These are phyloP conservation scores for Dipodascus albidus DNA, from an alignment of 805 yeast genomes.

Conservation along the genomic window DNA sequence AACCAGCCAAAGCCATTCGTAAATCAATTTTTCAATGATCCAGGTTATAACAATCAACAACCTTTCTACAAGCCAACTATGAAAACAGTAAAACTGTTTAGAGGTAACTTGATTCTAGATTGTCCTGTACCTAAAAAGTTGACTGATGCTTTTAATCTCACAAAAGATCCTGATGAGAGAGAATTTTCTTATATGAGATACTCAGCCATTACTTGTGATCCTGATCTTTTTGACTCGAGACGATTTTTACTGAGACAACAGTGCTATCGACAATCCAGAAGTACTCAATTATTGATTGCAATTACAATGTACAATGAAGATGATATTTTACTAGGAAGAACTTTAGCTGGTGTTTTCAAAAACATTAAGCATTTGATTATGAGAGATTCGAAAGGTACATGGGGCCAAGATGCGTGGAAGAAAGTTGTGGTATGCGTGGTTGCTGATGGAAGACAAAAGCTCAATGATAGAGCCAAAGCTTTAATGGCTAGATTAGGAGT, in stretches of 20 bases:
- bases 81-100: slow-evolving; percentile 41
- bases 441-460: slow-evolving; percentile 83
- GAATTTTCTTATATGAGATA: slow-evolving; percentile 83
- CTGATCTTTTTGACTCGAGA: slow-evolving; percentile 47
- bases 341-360: slow-evolving; percentile 82
- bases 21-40: background rate
- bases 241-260: slow-evolving; percentile 77
- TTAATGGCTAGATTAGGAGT: slow-evolving; percentile 79
- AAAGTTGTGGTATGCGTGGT: slow-evolving; percentile 83
- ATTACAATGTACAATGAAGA: slow-evolving; percentile 87
- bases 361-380: slow-evolving; percentile 69
- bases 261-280: slow-evolving; percentile 64
- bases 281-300: slow-evolving; percentile 76
- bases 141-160: slow-evolving; percentile 20
- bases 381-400: slow-evolving; percentile 48
- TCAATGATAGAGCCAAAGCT: slow-evolving; percentile 68
- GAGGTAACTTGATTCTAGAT: slow-evolving; percentile 76
- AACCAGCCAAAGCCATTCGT: background rate
- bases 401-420: slow-evolving; percentile 98
- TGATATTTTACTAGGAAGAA: slow-evolving; percentile 70
- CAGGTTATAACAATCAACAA: background rate
- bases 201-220: slow-evolving; percentile 91
- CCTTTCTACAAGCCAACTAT: slow-evolving; percentile 2
- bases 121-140: slow-evolving; percentile 76
- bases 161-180: slow-evolving; percentile 43